A percentile compares a stretch with the other conserved stretches of the same genome.
These are phyloP conservation scores for Pleurotus citrinopileatus DNA, from an alignment of 768 basidiomycete species.

Conservation along the genomic window DNA sequence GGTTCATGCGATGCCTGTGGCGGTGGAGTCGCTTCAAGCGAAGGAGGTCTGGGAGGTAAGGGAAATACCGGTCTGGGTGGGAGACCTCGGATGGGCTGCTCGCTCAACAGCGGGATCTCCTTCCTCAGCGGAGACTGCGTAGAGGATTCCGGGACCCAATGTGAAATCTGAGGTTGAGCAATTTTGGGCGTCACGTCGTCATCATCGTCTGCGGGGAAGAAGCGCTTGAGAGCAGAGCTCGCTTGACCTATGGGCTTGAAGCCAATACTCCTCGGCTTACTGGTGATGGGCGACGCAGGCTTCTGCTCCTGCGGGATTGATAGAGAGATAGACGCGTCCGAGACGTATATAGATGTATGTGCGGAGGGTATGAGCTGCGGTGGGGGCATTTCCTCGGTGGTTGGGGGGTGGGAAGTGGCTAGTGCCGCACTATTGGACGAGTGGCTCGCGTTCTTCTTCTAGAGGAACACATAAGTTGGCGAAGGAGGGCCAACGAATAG, in stretches of 20 bases:
- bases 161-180: slow-evolving; percentile 5
- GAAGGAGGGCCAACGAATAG: slow-evolving; percentile 21
- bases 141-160: slow-evolving; percentile 5
- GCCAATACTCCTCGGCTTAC: slow-evolving; percentile 40
- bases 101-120: background rate
- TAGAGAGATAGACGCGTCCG: slow-evolving; percentile 4
- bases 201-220: slow-evolving; percentile 84
- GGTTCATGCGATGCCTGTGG: background rate
- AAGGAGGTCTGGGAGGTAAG: slow-evolving; percentile 3
- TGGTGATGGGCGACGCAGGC: slow-evolving; percentile 16
- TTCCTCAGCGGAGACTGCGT: background rate
- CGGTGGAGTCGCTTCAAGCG: background rate
- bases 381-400: slow-evolving; percentile 9
- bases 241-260: slow-evolving; percentile 67
- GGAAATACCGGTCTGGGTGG: background rate
- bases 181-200: slow-evolving; percentile 30
- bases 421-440: background rate
- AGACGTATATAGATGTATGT: background rate
- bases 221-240: slow-evolving; percentile 63
- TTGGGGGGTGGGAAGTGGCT: background rate
- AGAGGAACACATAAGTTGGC: slow-evolving; percentile 11
- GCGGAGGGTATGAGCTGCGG: slow-evolving; percentile 4
- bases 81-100: background rate
- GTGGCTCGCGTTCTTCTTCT: slow-evolving; percentile 10
- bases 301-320: slow-evolving; percentile 10